Evolutionary conservation across 2,329 filamentous ascomycete species (phyloP).

Genomic region (Daldinia sp.): DNA sequence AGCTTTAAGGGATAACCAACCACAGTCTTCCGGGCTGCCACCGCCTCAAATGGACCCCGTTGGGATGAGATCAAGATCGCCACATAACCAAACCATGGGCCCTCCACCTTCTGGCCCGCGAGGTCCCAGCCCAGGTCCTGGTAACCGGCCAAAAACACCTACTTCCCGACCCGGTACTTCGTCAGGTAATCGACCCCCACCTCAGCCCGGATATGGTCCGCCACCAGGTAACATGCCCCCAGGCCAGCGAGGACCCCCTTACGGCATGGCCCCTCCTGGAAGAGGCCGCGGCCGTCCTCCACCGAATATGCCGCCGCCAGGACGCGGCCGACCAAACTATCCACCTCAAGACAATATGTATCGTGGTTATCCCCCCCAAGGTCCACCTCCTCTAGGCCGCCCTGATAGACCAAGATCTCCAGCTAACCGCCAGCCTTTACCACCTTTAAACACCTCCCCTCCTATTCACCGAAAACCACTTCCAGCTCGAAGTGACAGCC

Average conservation of each 20-base stretch:
- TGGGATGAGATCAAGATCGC: conserved; percentile 60
- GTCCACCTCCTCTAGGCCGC: conserved; percentile 37
- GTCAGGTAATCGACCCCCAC: conserved; percentile 45
- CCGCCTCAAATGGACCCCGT: conserved; percentile 57
- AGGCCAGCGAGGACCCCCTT: conserved; percentile 53
- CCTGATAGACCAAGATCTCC: conserved; percentile 44
- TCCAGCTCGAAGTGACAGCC: conserved; percentile 55
- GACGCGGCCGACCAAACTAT: conserved; percentile 47
- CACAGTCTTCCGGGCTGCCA: conserved; percentile 55
- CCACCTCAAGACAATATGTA: conserved; percentile 48
- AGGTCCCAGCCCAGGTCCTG: conserved; percentile 53
- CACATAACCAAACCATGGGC: conserved; percentile 54
- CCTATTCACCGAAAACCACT: conserved; percentile 65
- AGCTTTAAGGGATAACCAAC: conserved; percentile 60
- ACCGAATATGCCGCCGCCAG: conserved; percentile 47
- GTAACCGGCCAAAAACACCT: conserved; percentile 49
- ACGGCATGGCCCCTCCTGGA: conserved; percentile 45
- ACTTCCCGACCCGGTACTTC: conserved; percentile 49
- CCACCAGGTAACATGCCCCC: conserved; percentile 45
- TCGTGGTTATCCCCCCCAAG: conserved; percentile 43
- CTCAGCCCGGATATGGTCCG: conserved; percentile 44
- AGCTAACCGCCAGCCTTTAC: conserved; percentile 40
- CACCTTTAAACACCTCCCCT: conserved; percentile 56
- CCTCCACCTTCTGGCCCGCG: conserved; percentile 50
- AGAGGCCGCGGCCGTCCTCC: conserved; percentile 48